Base-by-base conservation (phyloP, 139 green algal species). In the Edaphochlamys debaryana region DNA sequence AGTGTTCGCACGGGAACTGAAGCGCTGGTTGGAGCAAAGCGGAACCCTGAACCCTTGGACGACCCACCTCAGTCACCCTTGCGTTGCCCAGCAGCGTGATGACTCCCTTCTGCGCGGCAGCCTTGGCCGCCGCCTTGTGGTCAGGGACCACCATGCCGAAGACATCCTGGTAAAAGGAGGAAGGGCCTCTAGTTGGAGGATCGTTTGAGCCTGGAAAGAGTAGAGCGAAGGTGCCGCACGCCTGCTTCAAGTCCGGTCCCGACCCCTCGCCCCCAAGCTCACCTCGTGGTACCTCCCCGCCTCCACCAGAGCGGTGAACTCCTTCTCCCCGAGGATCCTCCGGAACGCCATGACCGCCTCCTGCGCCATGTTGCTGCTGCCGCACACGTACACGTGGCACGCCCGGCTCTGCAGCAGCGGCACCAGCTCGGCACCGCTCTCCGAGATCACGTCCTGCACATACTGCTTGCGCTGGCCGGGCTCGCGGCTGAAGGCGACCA, bases 151-250 rank as follows among this genome's bases (percentile, higher is more conserved):
- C 69, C n/a, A 87, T 76, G 13, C 81, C 81, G 56, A 89, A 89
- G 36, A 89, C 85, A 45, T 89, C 85, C 70, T 89, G 50, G 20
- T n/a, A n/a, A n/a, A n/a, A n/a, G n/a, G n/a, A n/a, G n/a, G n/a
- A n/a, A n/a, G n/a, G n/a, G n/a, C n/a, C n/a, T n/a, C n/a, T n/a
- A n/a, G n/a, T n/a, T n/a, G n/a, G n/a, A n/a, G n/a, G n/a, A n/a
- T n/a, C n/a, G n/a, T n/a, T n/a, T n/a, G n/a, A n/a, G n/a, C n/a
- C n/a, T n/a, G n/a, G n/a, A n/a, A n/a, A n/a, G n/a, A n/a, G n/a
- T n/a, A n/a, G n/a, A n/a, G n/a, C n/a, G n/a, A n/a, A n/a, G n/a
- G n/a, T n/a, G n/a, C n/a, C n/a, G n/a, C n/a, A n/a, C n/a, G n/a
- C n/a, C n/a, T n/a, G n/a, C n/a, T n/a, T n/a, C n/a, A n/a, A n/a